Base-by-base conservation (phyloP, 208 protist genomes). In the Acanthamoeba culbertsoni region DNA sequence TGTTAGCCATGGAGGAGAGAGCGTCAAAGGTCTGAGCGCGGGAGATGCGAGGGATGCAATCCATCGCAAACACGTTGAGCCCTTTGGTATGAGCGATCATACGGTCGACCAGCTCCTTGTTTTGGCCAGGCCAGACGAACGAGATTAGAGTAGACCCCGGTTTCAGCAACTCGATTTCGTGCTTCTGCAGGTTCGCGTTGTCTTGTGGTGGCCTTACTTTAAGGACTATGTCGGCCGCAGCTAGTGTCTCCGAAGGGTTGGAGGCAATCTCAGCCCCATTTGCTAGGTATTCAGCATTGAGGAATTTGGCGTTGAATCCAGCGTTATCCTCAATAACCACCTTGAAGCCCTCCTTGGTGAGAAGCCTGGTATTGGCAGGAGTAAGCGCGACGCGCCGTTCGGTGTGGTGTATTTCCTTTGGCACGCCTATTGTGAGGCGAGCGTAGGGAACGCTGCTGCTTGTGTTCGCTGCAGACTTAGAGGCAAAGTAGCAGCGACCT, bases 1-100 rank as follows among this genome's bases (percentile, higher is more conserved):
- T 97, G 93, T 98, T 98, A 14, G 97, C 96, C 98, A 98, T 98
- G 16, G 97, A 98, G 26, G 91, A 96, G 62, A 98, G 94, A 18
- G 96, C 97, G 94, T 99, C 98, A 53, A 98, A 97, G 31, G 93
- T 94, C 62, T 97, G 97, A 6, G 96, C 95, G 71, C 94, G 93
- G 20, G 77, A 92, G 84, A 97, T 98, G 63, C 97, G 95, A 28
- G 97, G 98, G 23, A 98, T 94, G 45, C 89, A 94, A 48, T 98
- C 98, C 93, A 98, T 97, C 6, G 96, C 97, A 20, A 98, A 95
- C 0, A 84, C 88, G 46, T 51, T 97, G 23, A 95, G 75, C 28
- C 92, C 57, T 42, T 96, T 96, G 7, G 31, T n/a, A 23, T 84
- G 73, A 43, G 86, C 53, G 16, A 86, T 45, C 2, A 97, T 40